Base-by-base conservation (phyloP, 2,329 filamentous ascomycete species). In the Nakataea oryzae region DNA sequence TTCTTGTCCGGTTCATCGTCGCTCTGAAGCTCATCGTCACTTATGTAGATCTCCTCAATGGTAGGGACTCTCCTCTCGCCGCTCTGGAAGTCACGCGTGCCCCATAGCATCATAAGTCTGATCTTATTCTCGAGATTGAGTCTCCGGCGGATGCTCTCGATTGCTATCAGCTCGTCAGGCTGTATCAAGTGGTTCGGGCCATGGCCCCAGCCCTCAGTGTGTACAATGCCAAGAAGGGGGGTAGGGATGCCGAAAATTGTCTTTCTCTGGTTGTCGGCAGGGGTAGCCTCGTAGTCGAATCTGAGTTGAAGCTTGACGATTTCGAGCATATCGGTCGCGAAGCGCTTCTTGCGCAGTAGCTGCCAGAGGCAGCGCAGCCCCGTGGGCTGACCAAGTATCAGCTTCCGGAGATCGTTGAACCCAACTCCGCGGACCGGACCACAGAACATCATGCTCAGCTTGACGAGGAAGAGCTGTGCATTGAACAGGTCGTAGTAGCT, bases 391-490 rank as follows among this genome's bases (percentile, higher is more conserved):
- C 82, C 84, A 55, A 90, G 72, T 62, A 90, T 75, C 30, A 88
- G 73, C 34, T 83, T 76, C 54, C 83, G 74, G 60, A 88, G 73
- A 1, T 62, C 57, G 6, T 41, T 27, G 2, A 56, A 47, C 3
- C 61, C 78, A 21, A 79, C 78, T 0, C 81, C 83, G 59, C 79
- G 78, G 28, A 84, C 70, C 0, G 89, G 87, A 65, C 90, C 81
- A 63, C 82, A 84, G 72, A 91, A 86, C 61, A 79, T 78, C 82
- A 92, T 85, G 68, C 85, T 80, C 21, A 95, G 80, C 74, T 93
- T 93, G 65, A 90, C 69, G 66, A 90, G 76, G 75, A 93, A 86
- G 63, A 87, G 72, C 57, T 86, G 82, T 3, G 83, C 78, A 60
- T 83, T 78, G 69, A 84, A 82, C 12, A 95, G 71, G 68, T 90